Evolutionary conservation across 192 early-diverging fungal species (phyloP).

Genomic region (Coemansia umbellata): DNA sequence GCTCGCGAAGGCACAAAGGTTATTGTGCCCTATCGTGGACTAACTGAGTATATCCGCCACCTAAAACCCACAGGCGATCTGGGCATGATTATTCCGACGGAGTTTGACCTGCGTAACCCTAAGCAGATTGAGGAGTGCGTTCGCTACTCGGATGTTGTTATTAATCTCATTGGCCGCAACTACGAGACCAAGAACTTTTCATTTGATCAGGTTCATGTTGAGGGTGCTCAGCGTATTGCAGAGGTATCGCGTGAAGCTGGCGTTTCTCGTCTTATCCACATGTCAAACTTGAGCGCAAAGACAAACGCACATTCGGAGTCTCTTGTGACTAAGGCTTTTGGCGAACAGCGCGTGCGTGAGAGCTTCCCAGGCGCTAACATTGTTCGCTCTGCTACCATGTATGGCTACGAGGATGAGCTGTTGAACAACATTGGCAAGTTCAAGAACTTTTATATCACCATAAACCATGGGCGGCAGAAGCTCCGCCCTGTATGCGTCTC

Average conservation of each 20-base stretch:
- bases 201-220: slow-evolving; percentile 79
- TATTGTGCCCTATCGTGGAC: slow-evolving; percentile 83
- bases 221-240: slow-evolving; percentile 78
- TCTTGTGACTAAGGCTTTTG: slow-evolving; percentile 85
- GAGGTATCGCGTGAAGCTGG: slow-evolving; percentile 73
- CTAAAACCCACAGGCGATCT: slow-evolving; percentile 93
- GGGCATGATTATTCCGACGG: slow-evolving; percentile 86
- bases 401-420: slow-evolving; percentile 90
- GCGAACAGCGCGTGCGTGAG: slow-evolving; percentile 84
- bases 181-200: slow-evolving; percentile 93
- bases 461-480: slow-evolving; percentile 38
- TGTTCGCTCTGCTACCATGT: slow-evolving; percentile 85
- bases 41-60: slow-evolving; percentile 79
- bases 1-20: slow-evolving; percentile 90
- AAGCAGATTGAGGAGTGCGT: slow-evolving; percentile 77
- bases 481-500: slow-evolving; percentile 58
- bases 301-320: slow-evolving; percentile 71
- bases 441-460: slow-evolving; percentile 40
- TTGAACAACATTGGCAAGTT: slow-evolving; percentile 78
- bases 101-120: slow-evolving; percentile 88
- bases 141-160: slow-evolving; percentile 91
- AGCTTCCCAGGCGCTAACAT: slow-evolving; percentile 92
- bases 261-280: slow-evolving; percentile 82
- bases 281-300: slow-evolving; percentile 80
- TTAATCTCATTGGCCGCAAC: slow-evolving; percentile 91